Conservation (phyloP, 2,329 filamentous ascomycete genomes). For the Fusarium albosuccineum region DNA sequence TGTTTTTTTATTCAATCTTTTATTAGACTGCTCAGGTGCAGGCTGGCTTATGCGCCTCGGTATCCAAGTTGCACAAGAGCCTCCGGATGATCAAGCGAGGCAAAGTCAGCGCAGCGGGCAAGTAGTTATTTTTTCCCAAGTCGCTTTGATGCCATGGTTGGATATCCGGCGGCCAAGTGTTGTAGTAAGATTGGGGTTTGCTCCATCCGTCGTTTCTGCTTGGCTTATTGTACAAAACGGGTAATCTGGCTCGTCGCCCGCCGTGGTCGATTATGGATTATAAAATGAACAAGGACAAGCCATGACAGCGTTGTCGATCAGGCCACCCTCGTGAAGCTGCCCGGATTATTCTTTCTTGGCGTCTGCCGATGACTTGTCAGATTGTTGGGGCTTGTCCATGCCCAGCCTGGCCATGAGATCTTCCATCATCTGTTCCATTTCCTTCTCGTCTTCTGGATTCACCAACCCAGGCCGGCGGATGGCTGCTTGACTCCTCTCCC, state of each 20-base stretch:
- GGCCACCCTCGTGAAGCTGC: not conserved
- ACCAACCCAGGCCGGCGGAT: slow-evolving; percentile 51
- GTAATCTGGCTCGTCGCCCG: not conserved
- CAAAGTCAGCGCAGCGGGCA: not conserved
- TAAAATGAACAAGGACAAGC: not conserved
- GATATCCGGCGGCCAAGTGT: not conserved
- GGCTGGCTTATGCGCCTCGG: not conserved
- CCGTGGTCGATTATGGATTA: not conserved
- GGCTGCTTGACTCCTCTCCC: slow-evolving; percentile 61
- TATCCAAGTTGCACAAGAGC: not conserved
- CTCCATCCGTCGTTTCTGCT: slow-evolving; percentile 1
- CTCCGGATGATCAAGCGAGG: not conserved
- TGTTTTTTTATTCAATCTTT: not conserved
- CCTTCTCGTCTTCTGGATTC: slow-evolving; percentile 65
- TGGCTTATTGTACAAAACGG: slow-evolving; percentile 37
- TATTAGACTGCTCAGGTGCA: not conserved
- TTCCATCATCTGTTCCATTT: slow-evolving; percentile 73
- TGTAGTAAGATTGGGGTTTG: not conserved
- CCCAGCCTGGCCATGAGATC: slow-evolving; percentile 67
- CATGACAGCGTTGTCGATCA: not conserved
- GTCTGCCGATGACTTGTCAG: slow-evolving; percentile 21
- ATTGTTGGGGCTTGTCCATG: slow-evolving; percentile 47
- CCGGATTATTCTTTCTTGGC: slow-evolving; percentile 27
- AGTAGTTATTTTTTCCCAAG: too few relatives aligned
- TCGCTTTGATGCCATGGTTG: too few relatives aligned